These are phyloP conservation scores for Microsporum audouinii DNA, from an alignment of 2,329 filamentous ascomycete species.

Conservation along the genomic window DNA sequence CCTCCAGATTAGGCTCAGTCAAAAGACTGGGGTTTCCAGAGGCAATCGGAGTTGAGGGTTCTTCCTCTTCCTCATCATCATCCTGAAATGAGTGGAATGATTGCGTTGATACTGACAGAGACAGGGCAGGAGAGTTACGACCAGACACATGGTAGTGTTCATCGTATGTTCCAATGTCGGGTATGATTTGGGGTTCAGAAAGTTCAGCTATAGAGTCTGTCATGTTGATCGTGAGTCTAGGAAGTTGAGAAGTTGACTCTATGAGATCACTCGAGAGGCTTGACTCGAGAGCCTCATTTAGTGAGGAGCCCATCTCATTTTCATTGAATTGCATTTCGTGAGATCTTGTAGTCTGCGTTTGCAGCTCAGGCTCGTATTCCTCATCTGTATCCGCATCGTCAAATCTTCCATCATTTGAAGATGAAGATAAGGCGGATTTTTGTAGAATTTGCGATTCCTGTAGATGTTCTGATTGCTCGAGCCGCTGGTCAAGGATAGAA, in stretches of 20 bases:
- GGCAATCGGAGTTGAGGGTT: not conserved
- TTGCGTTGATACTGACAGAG: not conserved
- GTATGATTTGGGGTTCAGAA: not conserved
- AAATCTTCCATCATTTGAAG: slow-evolving; percentile 30
- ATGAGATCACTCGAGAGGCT: not conserved
- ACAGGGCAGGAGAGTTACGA: not conserved
- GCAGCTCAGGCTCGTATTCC: slow-evolving; percentile 13
- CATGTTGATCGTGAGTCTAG: not conserved
- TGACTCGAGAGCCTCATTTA: not conserved
- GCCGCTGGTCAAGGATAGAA: slow-evolving; percentile 1
- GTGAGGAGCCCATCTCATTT: not conserved
- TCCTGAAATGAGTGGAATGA: not conserved
- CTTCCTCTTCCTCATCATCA: not conserved
- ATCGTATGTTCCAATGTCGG: not conserved
- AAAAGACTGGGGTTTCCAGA: not conserved
- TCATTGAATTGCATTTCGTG: not conserved
- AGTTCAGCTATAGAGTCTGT: not conserved
- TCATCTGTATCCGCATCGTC: slow-evolving; percentile 33
- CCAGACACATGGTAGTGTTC: not conserved
- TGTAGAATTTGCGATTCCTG: slow-evolving; percentile 17
- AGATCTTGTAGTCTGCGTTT: not conserved
- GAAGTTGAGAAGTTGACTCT: not conserved
- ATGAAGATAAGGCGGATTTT: slow-evolving; percentile 22
- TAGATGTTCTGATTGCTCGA: not conserved
- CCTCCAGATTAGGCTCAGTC: not conserved